Percentiles rank a stretch among this genome's conserved stretches.
Evolutionary conservation across 2,329 filamentous ascomycete species (phyloP).

Genomic region (Xylaria sp.): DNA sequence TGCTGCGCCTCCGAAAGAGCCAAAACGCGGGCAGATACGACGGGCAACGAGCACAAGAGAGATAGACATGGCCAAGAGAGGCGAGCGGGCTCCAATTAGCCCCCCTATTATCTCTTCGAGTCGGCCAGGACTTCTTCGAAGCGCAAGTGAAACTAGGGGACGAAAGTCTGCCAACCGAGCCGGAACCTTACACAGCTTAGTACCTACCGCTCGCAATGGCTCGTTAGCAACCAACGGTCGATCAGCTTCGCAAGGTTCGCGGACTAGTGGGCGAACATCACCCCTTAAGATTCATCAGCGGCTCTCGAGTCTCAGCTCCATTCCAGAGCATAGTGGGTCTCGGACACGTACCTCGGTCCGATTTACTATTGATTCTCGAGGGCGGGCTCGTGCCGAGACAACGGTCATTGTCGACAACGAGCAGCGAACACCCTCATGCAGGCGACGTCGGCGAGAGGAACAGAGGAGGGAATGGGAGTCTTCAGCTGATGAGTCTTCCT

Average conservation of each 20-base stretch:
- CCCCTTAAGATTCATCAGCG: constrained; percentile 65
- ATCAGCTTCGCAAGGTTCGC: constrained; percentile 50
- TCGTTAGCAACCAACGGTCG: constrained; percentile 45
- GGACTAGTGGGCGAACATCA: constrained; percentile 60
- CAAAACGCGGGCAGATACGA: constrained; percentile 54
- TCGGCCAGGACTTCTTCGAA: constrained; percentile 63
- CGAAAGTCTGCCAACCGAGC: constrained; percentile 56
- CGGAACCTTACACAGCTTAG: constrained; percentile 57
- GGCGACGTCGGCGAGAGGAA: constrained; percentile 40
- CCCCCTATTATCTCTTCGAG: constrained; percentile 63
- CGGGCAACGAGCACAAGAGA: constrained; percentile 60
- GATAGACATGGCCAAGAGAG: constrained; percentile 53
- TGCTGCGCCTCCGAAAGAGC: constrained; percentile 43
- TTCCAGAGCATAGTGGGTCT: constrained; percentile 63
- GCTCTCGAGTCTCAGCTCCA: constrained; percentile 64
- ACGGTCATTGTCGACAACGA: constrained; percentile 54
- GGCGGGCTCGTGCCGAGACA: constrained; percentile 66
- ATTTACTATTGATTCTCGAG: constrained; percentile 71
- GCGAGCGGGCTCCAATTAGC: constrained; percentile 55
- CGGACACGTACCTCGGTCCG: constrained; percentile 66
- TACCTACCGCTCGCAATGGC: constrained; percentile 56
- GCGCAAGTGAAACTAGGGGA: constrained; percentile 64
- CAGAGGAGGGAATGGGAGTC: constrained; percentile 55
- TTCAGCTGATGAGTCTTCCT: constrained; percentile 64
- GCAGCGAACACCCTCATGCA: constrained; percentile 41